Evolutionary conservation across 768 basidiomycete species (phyloP).

Genomic region (Aureoboletus auriporus): DNA sequence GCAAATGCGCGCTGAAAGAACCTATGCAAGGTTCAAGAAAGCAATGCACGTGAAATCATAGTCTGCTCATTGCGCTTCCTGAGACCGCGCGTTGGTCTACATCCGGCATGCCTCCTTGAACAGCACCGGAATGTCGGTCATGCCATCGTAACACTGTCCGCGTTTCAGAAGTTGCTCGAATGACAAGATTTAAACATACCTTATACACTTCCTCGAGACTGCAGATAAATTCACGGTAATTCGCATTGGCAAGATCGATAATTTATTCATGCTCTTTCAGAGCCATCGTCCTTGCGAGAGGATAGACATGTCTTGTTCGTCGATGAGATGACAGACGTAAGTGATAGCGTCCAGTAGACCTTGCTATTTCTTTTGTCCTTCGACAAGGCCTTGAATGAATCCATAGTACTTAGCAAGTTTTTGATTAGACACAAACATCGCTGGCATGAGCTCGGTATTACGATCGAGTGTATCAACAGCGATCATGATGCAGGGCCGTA

Average conservation of each 20-base stretch:
- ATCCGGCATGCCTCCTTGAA: constrained; percentile 74
- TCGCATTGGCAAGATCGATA: constrained; percentile 81
- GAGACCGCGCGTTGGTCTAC: constrained; percentile 69
- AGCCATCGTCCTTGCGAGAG: constrained; percentile 73
- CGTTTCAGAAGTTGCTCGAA: neutral
- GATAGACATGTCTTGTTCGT: constrained; percentile 71
- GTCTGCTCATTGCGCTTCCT: constrained; percentile 78
- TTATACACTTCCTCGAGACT: constrained; percentile 89
- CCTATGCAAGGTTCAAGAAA: constrained; percentile 15
- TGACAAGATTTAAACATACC: constrained; percentile 33
- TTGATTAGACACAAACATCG: constrained; percentile 82
- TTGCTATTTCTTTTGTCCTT: constrained; percentile 56
- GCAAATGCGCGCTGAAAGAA: constrained; percentile 19
- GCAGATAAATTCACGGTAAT: constrained; percentile 77
- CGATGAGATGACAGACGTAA: too few species aligned
- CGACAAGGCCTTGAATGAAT: constrained; percentile 57
- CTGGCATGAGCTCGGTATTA: constrained; percentile 69
- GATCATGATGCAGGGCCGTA: constrained; percentile 61
- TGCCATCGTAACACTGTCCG: constrained; percentile 85
- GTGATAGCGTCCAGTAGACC: constrained; percentile 59
- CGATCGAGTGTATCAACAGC: constrained; percentile 64
- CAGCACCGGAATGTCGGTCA: constrained; percentile 63
- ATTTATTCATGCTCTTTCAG: constrained; percentile 83
- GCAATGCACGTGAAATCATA: too few species aligned
- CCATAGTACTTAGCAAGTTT: constrained; percentile 80